Evolutionary conservation across 805 yeast genomes (phyloP), one percentile per base, ranked within the genome.

Genomic region (Scheffersomyces lignosus): DNA sequence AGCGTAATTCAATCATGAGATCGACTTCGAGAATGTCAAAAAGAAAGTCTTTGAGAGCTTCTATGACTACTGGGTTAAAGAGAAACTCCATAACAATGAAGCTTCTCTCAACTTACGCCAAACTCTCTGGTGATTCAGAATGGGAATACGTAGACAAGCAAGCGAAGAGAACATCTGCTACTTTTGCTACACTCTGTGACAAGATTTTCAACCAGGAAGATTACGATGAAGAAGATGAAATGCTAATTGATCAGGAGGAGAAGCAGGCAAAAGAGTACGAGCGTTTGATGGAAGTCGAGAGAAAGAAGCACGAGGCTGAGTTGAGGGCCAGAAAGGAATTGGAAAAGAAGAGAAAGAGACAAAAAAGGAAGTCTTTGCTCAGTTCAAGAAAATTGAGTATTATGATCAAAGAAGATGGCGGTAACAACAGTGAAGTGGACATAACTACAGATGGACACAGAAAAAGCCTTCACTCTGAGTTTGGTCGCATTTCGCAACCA

Each of bases 181-280:
- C 84, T 44, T 84, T 84, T 66, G 93, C 89, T 9, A 75, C 84
- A 2, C 65, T 84, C 29, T 82, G 88, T 66, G 91, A 84, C 62
- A 80, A 78, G 58, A 78, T 84, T 40, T 84, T 84, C 67, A 83
- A 78, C 49, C 84, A 82, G 57, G 89, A 82, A 51, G 62, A 56
- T 3, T 67, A 68, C 44, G 60, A 63, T 33, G 75, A 73, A 46
- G 78, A 72, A 35, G 85, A 80, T 41, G 73, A 64, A 41, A 57
- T 52, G 30, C 60, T 68, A 43, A 56, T 64, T 9, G 74, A 67
- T 43, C 67, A 59, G 32, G 75, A 68, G 44, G 74, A 69, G 43
- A 64, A 51, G 43, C 56, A 56, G 38, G 73, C 70, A n/a, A 54
- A 43, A 31, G 75, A 64, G 41, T 70, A 69, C 44, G 80, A 75